Evolutionary conservation across 371 early-diverging fungal species (phyloP), one percentile per base, ranked within the genome.

Genomic region (Entomophthora muscae): DNA sequence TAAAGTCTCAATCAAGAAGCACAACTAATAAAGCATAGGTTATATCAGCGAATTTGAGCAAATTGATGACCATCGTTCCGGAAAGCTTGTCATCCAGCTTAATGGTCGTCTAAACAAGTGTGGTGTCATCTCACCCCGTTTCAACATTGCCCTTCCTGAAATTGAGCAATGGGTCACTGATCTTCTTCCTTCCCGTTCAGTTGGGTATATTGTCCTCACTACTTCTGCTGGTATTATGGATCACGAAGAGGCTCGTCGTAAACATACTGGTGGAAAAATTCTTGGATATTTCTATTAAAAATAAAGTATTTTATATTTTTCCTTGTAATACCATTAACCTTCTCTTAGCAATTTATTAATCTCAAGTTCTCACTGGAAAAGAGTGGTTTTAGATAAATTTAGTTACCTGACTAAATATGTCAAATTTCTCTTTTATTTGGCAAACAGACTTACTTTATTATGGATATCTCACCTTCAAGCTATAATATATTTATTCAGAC

Each of bases 171-270:
- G 93, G 95, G 88, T 97, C 70, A 83, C 85, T 77, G 89, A 93
- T 81, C 83, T 99, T 68, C 83, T 99, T 70, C 99, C 99, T 66
- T 95, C 99, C 64, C 96, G 99, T 86, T 99, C 98, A 82, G 98
- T 99, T 83, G 99, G 99, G 75, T 93, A 83, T 85, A 79, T 99
- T 55, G 70, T 84, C 67, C 67, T 94, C 73, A 97, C 97, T 77
- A 97, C 98, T 75, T 93, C 95, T 64, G 90, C 95, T 70, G 99
- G 99, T 78, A 95, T 99, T 80, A 95, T 99, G 89, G 99, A 99
- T 79, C 99, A 99, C 81, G 95, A 93, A 75, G 98, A 98, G 81
- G 98, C 98, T 67, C 91, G 98, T 82, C 82, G 90, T 70, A 93
- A 92, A 85, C 90, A 96, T 79, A 83, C 86, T 72, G 99, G 99